Evolutionary conservation across 495 filamentous ascomycete species (phyloP).

Genomic region (Ascobolus immersus): DNA sequence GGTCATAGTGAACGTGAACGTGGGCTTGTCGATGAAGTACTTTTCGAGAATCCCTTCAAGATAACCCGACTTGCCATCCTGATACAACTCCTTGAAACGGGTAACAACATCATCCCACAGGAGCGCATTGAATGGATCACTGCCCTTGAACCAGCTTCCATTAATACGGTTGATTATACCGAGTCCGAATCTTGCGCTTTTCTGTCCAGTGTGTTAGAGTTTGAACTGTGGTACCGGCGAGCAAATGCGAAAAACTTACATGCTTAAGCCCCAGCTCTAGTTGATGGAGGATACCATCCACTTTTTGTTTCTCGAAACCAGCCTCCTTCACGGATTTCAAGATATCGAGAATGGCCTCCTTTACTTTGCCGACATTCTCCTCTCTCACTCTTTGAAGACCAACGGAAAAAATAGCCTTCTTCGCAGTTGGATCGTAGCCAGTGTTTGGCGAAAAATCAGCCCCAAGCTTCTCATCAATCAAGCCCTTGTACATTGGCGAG

Average conservation of each 20-base stretch:
- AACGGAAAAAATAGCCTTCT: constrained; percentile 60
- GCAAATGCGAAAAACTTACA: constrained; percentile 7
- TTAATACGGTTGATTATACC: constrained; percentile 66
- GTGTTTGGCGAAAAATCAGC: constrained; percentile 86
- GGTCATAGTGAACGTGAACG: constrained; percentile 81
- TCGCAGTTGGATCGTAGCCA: constrained; percentile 57
- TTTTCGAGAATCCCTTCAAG: constrained; percentile 68
- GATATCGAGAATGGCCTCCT: constrained; percentile 41
- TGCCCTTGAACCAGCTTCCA: constrained; percentile 79
- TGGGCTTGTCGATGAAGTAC: constrained; percentile 66
- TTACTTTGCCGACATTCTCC: constrained; percentile 50
- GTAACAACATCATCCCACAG: constrained; percentile 70
- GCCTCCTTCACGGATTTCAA: constrained; percentile 36
- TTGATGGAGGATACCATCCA: constrained; percentile 81
- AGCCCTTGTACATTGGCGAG: constrained; percentile 69
- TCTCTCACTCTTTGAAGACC: constrained; percentile 67
- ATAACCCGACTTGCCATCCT: constrained; percentile 37
- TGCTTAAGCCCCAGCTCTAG: constrained; percentile 75
- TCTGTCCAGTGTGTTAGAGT: constrained; percentile 17
- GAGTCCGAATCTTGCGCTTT: constrained; percentile 84
- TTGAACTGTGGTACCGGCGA: not conserved
- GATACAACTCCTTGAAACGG: constrained; percentile 46
- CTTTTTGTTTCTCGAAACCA: constrained; percentile 69
- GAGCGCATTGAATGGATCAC: constrained; percentile 70
- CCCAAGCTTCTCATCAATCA: constrained; percentile 76